Conservation (phyloP, 2,329 filamentous ascomycete genomes). For the Aspergillus hortae region DNA sequence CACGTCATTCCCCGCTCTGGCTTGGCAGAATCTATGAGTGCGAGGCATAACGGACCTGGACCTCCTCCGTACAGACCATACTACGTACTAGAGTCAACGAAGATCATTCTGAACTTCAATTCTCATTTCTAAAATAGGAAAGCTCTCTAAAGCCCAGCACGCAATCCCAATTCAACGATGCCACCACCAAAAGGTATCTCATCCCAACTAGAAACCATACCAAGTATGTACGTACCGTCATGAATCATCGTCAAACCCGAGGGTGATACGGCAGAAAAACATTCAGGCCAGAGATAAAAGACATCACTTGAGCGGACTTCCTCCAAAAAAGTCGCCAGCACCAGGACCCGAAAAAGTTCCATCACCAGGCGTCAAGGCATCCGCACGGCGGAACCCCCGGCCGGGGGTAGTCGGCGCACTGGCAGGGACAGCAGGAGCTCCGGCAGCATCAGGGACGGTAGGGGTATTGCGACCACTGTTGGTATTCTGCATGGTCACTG, state of each 20-base stretch:
- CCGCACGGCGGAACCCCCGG: conserved; percentile 40
- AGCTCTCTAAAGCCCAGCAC: background rate
- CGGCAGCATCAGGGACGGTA: conserved; percentile 33
- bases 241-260: background rate
- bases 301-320: conserved; percentile 36
- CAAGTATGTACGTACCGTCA: background rate
- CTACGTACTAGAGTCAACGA: background rate
- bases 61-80: background rate
- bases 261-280: background rate
- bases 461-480: conserved; percentile 41
- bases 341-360: conserved; percentile 38
- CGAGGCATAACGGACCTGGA: no score
- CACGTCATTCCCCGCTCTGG: conserved; percentile 32
- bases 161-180: background rate
- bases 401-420: conserved; percentile 40
- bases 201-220: background rate
- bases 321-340: conserved; percentile 36
- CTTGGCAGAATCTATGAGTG: background rate
- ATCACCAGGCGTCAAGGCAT: conserved; percentile 42
- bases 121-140: background rate
- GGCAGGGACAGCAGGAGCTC: conserved; percentile 15
- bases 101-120: background rate
- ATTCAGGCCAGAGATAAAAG: background rate
- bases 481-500: conserved; percentile 34
- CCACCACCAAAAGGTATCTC: background rate